phyloP scores from a whole-genome alignment of 805 yeast species.

The Metschnikowia baotianmanensis region DNA sequence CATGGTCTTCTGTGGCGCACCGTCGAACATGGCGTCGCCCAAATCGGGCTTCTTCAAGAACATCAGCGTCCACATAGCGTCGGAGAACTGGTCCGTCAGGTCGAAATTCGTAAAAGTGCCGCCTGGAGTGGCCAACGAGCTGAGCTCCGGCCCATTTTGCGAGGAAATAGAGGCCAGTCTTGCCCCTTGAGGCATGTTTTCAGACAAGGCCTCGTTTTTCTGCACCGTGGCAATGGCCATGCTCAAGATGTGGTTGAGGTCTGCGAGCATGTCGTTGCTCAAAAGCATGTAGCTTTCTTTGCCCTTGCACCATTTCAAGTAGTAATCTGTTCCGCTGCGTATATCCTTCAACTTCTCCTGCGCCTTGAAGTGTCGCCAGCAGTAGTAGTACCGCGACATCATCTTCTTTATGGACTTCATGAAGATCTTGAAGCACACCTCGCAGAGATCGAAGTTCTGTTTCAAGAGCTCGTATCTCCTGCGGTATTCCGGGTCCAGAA shows the following conservation, averaged over 20 bases:
- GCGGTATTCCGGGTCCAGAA: constrained; percentile 7
- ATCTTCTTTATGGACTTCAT: constrained; percentile 12
- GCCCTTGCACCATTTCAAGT: constrained; percentile 16
- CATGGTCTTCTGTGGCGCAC: constrained; percentile 9
- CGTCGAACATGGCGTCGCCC: constrained; percentile 6
- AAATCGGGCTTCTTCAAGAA: constrained; percentile 15
- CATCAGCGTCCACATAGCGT: constrained; percentile 19
- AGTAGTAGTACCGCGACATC: constrained; percentile 19
- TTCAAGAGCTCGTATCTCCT: constrained; percentile 14
- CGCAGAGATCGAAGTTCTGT: constrained; percentile 14
- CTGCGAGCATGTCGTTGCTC: constrained; percentile 15
- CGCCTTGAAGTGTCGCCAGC: constrained; percentile 20
- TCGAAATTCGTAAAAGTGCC: neutral
- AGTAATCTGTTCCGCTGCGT: constrained; percentile 18
- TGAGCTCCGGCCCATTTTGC: constrained; percentile 1
- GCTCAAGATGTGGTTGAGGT: constrained; percentile 12
- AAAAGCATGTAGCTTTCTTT: constrained; percentile 16
- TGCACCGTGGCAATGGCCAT: constrained; percentile 7
- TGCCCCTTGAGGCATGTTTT: constrained; percentile 2
- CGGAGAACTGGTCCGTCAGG: constrained; percentile 6
- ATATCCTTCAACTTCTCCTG: constrained; percentile 12
- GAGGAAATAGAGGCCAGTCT: no score
- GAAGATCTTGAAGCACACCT: constrained; percentile 13
- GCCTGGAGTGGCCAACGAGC: constrained; percentile 1
- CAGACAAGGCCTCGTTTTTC: constrained; percentile 3